Conservation (phyloP, 2,329 filamentous ascomycete species). For the Huntiella abstrusa region DNA sequence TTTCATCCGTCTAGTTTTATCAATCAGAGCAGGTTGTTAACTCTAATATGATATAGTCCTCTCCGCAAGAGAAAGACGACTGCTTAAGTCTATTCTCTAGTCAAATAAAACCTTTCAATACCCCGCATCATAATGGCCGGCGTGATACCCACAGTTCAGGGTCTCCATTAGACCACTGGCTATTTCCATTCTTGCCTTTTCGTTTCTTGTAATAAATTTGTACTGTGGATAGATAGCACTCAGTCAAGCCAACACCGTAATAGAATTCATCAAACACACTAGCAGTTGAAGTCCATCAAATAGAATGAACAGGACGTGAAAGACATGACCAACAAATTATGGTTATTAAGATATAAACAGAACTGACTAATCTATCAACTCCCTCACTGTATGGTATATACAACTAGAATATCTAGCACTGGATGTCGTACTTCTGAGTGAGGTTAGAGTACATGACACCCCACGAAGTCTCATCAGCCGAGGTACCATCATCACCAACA, state of each 20-base stretch:
- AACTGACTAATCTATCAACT: neutral
- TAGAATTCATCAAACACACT: neutral
- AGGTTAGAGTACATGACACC: conserved; percentile 45
- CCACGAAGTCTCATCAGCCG: conserved; percentile 48
- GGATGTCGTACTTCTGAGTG: conserved; percentile 30
- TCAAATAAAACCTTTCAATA: no score
- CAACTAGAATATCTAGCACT: conserved; percentile 13
- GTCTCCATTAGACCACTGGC: no score
- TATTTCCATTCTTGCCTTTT: neutral
- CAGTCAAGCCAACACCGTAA: neutral
- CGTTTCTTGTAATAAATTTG: neutral
- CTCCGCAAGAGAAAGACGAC: neutral
- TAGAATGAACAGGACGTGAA: neutral
- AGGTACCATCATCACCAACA: conserved; percentile 41
- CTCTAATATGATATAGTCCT: neutral
- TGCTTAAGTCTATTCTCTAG: neutral
- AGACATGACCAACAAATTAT: neutral
- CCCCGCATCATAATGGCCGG: no score
- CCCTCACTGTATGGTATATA: neutral
- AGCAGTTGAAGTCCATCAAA: neutral
- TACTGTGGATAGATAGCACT: conserved; percentile 3
- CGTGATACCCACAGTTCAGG: no score
- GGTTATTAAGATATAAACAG: neutral
- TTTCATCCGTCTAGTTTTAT: neutral
- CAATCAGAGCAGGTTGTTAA: neutral